These are phyloP conservation scores for Peltaster fructicola DNA, from an alignment of 2,329 filamentous ascomycete genomes.

Conservation along the genomic window DNA sequence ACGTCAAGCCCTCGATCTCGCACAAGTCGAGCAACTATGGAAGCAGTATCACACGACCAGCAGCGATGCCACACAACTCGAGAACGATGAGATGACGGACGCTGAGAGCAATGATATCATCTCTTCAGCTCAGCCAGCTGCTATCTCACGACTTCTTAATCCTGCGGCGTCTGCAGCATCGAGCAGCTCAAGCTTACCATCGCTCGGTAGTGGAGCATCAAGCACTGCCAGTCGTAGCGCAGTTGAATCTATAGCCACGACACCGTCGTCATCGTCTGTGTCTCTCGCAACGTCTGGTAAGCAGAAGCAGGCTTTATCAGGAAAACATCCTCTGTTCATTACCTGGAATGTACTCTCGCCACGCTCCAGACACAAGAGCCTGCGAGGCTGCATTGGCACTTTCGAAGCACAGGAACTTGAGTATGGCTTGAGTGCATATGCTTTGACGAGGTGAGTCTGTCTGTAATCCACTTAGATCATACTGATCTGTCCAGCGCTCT, in stretches of 20 bases:
- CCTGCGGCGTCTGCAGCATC: slow-evolving; percentile 6
- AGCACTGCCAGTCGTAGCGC: slow-evolving; percentile 24
- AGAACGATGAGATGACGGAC: slow-evolving; percentile 23
- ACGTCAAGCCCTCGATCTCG: slow-evolving; percentile 48
- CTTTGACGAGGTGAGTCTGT: slow-evolving; percentile 51
- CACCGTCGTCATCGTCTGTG: slow-evolving; percentile 30
- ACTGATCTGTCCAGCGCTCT: slow-evolving; percentile 33
- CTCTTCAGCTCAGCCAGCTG: slow-evolving; percentile 20
- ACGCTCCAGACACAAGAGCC: slow-evolving; percentile 40
- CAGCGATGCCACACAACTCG: slow-evolving; percentile 17
- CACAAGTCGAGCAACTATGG: slow-evolving; percentile 54
- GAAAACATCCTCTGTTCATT: slow-evolving; percentile 87
- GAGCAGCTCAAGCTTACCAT: slow-evolving; percentile 2
- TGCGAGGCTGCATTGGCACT: slow-evolving; percentile 92
- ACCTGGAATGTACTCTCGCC: slow-evolving; percentile 69
- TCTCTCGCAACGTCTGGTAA: no score
- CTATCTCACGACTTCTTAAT: slow-evolving; percentile 26
- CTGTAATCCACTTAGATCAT: slow-evolving; percentile 1
- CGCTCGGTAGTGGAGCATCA: slow-evolving; percentile 7
- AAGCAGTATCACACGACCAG: slow-evolving; percentile 29
- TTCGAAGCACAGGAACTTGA: slow-evolving; percentile 64
- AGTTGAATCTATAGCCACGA: no score
- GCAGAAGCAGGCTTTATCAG: slow-evolving; percentile 1
- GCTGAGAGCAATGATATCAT: slow-evolving; percentile 11
- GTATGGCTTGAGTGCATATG: slow-evolving; percentile 59